Conservation (phyloP, 257 asterid genomes). For the Solanum ossicruentum region DNA sequence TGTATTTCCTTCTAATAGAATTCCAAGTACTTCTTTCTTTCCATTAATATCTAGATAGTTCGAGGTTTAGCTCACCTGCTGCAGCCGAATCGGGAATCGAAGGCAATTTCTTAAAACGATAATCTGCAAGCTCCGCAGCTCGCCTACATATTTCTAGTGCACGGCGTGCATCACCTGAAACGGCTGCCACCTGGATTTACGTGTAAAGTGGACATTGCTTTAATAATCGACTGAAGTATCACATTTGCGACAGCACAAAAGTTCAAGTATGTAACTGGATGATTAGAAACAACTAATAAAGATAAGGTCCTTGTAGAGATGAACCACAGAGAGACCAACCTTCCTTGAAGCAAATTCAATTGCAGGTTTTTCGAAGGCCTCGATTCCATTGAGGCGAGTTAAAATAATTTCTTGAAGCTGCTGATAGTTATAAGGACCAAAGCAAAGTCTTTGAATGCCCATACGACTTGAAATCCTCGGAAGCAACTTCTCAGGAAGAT, state of each 20-base stretch:
- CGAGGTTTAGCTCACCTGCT: slow-evolving; percentile 17
- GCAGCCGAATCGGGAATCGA: slow-evolving; percentile 27
- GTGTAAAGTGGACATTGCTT: neutral
- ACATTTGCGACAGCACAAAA: neutral
- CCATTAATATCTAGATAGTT: neutral
- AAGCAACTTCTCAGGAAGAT: slow-evolving; percentile 96
- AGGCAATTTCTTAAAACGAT: slow-evolving; percentile 35
- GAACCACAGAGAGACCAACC: slow-evolving; percentile 28
- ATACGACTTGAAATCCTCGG: slow-evolving; percentile 97
- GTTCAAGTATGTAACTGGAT: neutral
- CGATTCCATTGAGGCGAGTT: slow-evolving; percentile 77
- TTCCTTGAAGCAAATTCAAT: slow-evolving; percentile 93
- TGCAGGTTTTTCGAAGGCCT: slow-evolving; percentile 78
- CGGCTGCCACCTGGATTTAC: slow-evolving; percentile 79
- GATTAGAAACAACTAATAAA: neutral
- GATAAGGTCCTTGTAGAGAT: neutral
- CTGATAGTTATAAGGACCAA: slow-evolving; percentile 81
- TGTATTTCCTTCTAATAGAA: neutral
- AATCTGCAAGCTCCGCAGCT: slow-evolving; percentile 94
- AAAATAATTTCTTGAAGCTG: slow-evolving; percentile 89
- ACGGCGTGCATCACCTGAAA: slow-evolving; percentile 98
- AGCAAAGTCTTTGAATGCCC: slow-evolving; percentile 99
- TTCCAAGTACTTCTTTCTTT: neutral
- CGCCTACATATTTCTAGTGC: slow-evolving; percentile 93
- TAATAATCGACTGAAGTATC: neutral